Percentiles rank a stretch among this genome's conserved stretches.
Evolutionary conservation across 73 alveolate species (phyloP).

Genomic region (Tetrahymena elliotti): DNA sequence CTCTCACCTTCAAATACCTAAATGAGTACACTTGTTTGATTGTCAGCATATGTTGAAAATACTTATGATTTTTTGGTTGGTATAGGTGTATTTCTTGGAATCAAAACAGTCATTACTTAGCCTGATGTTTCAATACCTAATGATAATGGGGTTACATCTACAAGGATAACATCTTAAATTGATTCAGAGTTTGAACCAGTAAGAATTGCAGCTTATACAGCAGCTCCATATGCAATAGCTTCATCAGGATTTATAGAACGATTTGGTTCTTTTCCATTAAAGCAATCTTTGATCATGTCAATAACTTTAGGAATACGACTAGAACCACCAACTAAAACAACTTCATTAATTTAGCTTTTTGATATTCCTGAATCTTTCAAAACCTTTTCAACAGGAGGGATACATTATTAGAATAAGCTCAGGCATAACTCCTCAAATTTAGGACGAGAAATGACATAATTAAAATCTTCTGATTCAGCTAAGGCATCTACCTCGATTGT

Average conservation of each 20-base stretch:
- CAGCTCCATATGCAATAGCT: slow-evolving; percentile 96
- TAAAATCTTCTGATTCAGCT: slow-evolving; percentile 66
- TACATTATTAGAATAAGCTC: slow-evolving; percentile 51
- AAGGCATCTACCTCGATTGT: slow-evolving; percentile 75
- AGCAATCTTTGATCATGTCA: slow-evolving; percentile 65
- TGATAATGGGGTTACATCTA: slow-evolving; percentile 75
- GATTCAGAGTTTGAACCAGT: slow-evolving; percentile 53
- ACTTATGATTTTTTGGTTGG: slow-evolving; percentile 55
- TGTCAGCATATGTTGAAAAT: slow-evolving; percentile 96
- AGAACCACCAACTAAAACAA: slow-evolving; percentile 88
- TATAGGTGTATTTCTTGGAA: slow-evolving; percentile 44
- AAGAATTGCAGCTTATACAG: slow-evolving; percentile 72
- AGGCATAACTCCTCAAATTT: slow-evolving; percentile 70
- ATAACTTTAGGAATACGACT: slow-evolving; percentile 85
- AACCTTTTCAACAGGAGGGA: slow-evolving; percentile 58
- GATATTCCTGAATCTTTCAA: slow-evolving; percentile 55
- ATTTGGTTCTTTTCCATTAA: slow-evolving; percentile 83
- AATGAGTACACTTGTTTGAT: slow-evolving; percentile 91
- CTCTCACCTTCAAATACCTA: slow-evolving; percentile 97
- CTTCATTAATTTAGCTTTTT: slow-evolving; percentile 71
- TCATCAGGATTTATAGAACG: slow-evolving; percentile 93
- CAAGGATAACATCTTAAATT: slow-evolving; percentile 52
- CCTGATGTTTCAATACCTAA: slow-evolving; percentile 67
- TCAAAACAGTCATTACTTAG: slow-evolving; percentile 53
- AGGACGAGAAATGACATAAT: slow-evolving; percentile 51